A percentile compares a stretch with the other conserved stretches of the same genome.
These are phyloP conservation scores for Olyra latifolia DNA, from an alignment of 176 grass and related monocot species.

Conservation along the genomic window DNA sequence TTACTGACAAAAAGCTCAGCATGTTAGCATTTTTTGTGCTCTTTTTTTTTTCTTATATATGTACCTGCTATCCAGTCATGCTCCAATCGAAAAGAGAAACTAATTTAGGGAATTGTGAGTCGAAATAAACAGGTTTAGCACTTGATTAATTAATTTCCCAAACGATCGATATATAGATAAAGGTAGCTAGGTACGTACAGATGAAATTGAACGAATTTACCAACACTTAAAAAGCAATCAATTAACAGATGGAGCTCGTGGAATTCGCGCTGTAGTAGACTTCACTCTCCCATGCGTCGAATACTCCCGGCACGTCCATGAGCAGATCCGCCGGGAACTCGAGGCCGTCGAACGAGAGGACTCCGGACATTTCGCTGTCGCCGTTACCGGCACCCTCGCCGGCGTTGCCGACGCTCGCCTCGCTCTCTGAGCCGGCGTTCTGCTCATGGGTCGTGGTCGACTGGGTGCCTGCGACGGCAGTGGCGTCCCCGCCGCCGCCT, in stretches of 20 bases:
- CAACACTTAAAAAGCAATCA: not conserved
- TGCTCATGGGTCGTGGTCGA: not conserved
- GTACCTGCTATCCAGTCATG: not conserved
- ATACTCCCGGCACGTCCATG: conserved; percentile 16
- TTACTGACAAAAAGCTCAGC: not conserved
- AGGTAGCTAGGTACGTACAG: conserved; percentile 1
- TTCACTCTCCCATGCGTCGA: conserved; percentile 33
- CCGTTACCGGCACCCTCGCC: not conserved
- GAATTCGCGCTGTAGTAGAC: conserved; percentile 4
- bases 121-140: not conserved
- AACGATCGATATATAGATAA: not conserved
- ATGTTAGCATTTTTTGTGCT: not conserved
- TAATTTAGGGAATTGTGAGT: not conserved
- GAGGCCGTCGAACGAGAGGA: conserved; percentile 31
- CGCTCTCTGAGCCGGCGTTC: conserved; percentile 24
- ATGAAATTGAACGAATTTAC: not conserved
- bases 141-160: not conserved
- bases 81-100: not conserved
- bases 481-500: not conserved
- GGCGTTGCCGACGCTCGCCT: conserved; percentile 24
- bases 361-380: conserved; percentile 2
- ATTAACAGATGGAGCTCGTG: not conserved
- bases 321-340: conserved; percentile 24
- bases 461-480: not conserved
- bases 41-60: not conserved